Conservation (phyloP, 805 yeast species). For the Lachancea lanzarotensis region DNA sequence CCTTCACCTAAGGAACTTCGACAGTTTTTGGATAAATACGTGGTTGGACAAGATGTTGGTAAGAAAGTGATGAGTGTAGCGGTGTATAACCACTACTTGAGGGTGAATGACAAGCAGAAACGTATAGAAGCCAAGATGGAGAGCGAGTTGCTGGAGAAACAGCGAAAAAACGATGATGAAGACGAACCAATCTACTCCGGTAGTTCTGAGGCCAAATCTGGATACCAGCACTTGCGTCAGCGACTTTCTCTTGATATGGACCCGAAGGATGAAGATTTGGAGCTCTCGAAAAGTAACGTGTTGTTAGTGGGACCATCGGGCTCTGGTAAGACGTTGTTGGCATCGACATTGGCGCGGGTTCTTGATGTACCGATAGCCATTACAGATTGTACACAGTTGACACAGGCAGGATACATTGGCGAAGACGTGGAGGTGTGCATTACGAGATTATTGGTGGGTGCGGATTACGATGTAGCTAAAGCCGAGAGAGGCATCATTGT, state of each 20-base stretch:
- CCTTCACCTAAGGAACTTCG: conserved; percentile 46
- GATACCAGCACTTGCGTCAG: conserved; percentile 24
- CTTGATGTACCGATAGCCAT: conserved; percentile 52
- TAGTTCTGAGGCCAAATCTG: conserved; percentile 30
- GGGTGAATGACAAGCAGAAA: conserved; percentile 39
- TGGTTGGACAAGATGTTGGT: conserved; percentile 50
- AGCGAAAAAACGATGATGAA: conserved; percentile 22
- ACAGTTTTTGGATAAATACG: conserved; percentile 42
- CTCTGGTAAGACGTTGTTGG: conserved; percentile 53
- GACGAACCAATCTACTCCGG: conserved; percentile 17
- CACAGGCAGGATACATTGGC: conserved; percentile 62
- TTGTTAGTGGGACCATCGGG: conserved; percentile 56
- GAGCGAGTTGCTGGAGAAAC: conserved; percentile 18
- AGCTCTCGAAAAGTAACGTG: conserved; percentile 50
- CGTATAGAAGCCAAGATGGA: conserved; percentile 27
- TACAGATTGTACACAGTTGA: conserved; percentile 55
- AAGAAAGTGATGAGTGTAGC: conserved; percentile 57
- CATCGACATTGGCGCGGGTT: conserved; percentile 46
- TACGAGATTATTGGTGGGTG: conserved; percentile 43
- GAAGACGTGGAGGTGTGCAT: conserved; percentile 57
- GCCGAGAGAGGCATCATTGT: conserved; percentile 55
- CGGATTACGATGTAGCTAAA: conserved; percentile 45
- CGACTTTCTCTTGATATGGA: conserved; percentile 27
- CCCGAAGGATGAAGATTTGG: conserved; percentile 35
- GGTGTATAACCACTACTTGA: conserved; percentile 50